Evolutionary conservation across 495 filamentous ascomycete species (phyloP), one percentile per base, ranked within the genome.

Genomic region (Lichina pygmaea): DNA sequence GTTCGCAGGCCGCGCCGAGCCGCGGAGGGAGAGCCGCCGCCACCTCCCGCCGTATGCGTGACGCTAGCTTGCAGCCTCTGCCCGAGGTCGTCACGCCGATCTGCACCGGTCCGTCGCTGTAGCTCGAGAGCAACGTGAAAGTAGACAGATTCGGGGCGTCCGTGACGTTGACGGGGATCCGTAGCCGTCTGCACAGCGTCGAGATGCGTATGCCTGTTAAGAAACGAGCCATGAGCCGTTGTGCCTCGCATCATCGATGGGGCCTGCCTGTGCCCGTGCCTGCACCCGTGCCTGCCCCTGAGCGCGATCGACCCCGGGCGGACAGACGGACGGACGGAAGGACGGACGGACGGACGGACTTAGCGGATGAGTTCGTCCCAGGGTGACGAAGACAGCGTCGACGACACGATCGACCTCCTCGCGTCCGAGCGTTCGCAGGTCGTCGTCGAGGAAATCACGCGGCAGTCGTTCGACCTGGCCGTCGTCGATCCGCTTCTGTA

Each of bases 41-140:
- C 44, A 97, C 77, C 55, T 95, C 89, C 36, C 91, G 67, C 33
- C 84, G 71, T 50, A 97, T 78, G n/a, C 89, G 70, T 3, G 81
- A 79, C 7, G 91, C 81, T 34, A 97, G 72, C 54, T 94, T 94
- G 64, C 89, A 97, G 0, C 89, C 89, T 50, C 79, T 77, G 13
- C 91, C 91, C 31, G 89, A 93, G 2, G 89, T 97, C 5, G 89
- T 95, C 44, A 95, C 81, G 41, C 86, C 89, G 50, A 97, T 78
- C 53, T 97, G 89, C 32, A 97, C 65, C 37, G 89, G 91, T 0
- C 89, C 89, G 55, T 93, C 84, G 41, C 72, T 72, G 55, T 94
- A 76, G 6, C 79, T 84, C 31, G 84, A 83, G 12, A 95, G 76
- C 43, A 97, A 65, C 8, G 78, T 80, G 57, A 97, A 95, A 9